A percentile compares a stretch with the other conserved stretches of the same genome.
phyloP scores from a whole-genome alignment of 2,329 filamentous ascomycete genomes.

The Aspergillus sp. region DNA sequence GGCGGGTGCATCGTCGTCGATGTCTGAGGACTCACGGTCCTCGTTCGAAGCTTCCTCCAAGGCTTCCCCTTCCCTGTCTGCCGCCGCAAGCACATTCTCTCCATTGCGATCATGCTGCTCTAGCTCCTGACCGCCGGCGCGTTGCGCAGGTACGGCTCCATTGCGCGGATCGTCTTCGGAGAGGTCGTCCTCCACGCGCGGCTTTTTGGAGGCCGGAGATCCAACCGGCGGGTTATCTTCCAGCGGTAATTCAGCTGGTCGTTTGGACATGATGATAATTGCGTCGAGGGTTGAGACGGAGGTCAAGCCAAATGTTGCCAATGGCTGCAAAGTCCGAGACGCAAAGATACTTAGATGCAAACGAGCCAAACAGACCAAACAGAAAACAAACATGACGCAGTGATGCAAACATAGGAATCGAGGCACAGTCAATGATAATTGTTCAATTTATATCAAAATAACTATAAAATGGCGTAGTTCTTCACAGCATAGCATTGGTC shows the following conservation, averaged over 20 bases:
- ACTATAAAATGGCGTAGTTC: no score
- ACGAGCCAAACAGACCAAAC: conserved; percentile 2
- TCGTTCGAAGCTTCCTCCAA: conserved; percentile 26
- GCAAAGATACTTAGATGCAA: conserved; percentile 13
- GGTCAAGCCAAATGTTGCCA: conserved; percentile 10
- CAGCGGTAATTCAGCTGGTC: conserved; percentile 38
- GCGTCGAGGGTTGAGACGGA: conserved; percentile 6
- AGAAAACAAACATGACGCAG: not conserved
- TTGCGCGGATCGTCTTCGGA: conserved; percentile 19
- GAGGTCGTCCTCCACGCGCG: conserved; percentile 31
- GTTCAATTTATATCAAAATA: no score
- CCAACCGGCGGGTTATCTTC: conserved; percentile 26
- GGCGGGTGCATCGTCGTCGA: conserved; percentile 29
- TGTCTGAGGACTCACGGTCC: conserved; percentile 20
- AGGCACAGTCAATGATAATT: no score
- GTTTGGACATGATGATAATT: conserved; percentile 36
- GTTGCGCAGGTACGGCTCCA: conserved; percentile 18
- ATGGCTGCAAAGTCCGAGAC: conserved; percentile 13
- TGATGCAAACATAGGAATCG: conserved; percentile 1
- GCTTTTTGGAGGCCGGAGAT: conserved; percentile 40
- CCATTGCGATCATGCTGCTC: conserved; percentile 31
- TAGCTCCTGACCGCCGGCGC: conserved; percentile 22
- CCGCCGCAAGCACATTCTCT: conserved; percentile 46
- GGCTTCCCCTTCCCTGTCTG: conserved; percentile 59
- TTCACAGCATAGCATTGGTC: no score